A percentile compares a stretch with the other conserved stretches of the same genome.
These are phyloP conservation scores for Monosporascus sp. DNA, from an alignment of 2,329 filamentous ascomycete genomes.

Conservation along the genomic window DNA sequence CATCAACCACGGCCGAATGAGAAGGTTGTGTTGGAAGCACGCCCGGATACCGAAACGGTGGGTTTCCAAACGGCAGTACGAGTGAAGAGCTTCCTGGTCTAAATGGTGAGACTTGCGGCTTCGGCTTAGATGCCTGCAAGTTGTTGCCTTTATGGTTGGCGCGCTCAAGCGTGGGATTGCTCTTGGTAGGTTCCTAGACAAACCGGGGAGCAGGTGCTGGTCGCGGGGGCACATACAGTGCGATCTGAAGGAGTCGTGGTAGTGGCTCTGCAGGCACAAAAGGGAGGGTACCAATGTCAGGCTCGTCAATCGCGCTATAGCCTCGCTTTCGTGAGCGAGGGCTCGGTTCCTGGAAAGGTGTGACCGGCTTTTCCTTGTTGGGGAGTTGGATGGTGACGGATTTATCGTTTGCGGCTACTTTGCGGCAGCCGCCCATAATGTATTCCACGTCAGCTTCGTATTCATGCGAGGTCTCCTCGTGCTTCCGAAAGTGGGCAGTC, in stretches of 20 bases:
- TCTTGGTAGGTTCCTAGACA: background rate
- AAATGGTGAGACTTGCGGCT: background rate
- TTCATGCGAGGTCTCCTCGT: background rate
- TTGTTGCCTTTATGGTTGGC: background rate
- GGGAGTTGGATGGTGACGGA: background rate
- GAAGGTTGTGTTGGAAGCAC: background rate
- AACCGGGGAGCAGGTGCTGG: background rate
- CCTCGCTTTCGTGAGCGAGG: background rate
- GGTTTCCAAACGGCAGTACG: background rate
- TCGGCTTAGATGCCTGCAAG: background rate
- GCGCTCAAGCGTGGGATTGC: background rate
- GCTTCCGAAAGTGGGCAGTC: background rate
- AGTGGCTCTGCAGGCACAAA: background rate
- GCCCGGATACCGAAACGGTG: too few species aligned
- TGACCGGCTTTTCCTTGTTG: background rate
- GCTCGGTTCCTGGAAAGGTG: background rate
- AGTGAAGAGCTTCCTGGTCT: too few species aligned
- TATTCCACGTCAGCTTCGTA: background rate
- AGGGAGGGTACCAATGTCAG: background rate
- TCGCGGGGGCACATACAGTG: background rate
- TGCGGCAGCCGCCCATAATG: background rate
- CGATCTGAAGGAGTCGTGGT: background rate
- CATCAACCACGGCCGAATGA: background rate
- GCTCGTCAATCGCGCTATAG: background rate
- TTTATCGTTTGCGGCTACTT: background rate